Percentiles rank a stretch among this genome's conserved stretches.
These are phyloP conservation scores for Lentinula novae-zelandiae DNA, from an alignment of 1,284 basidiomycete species.

Conservation along the genomic window DNA sequence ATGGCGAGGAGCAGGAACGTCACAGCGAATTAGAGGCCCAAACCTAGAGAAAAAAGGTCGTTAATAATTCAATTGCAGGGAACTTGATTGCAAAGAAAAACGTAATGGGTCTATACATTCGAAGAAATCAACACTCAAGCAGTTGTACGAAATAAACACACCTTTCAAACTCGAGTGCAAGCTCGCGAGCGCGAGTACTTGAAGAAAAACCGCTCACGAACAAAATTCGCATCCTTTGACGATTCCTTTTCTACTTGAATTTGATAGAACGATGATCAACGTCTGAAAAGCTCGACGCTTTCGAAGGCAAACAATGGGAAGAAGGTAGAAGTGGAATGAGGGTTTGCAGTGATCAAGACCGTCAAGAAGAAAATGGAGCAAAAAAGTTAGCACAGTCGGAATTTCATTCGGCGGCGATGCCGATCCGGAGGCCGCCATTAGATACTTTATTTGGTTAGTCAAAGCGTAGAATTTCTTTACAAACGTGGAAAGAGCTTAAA, in stretches of 20 bases:
- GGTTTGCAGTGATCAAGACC: too few species aligned
- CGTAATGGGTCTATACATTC: not conserved
- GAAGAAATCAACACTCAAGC: not conserved
- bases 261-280: too few species aligned
- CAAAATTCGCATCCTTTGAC: constrained; percentile 69
- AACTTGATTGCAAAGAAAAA: constrained; percentile 2
- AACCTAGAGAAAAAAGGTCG: constrained; percentile 40
- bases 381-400: not conserved
- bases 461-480: constrained; percentile 5
- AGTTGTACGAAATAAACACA: constrained; percentile 29
- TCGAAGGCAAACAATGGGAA: too few species aligned
- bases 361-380: not conserved
- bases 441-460: not conserved
- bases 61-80: not conserved
- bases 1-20: constrained; percentile 83
- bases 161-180: constrained; percentile 87
- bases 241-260: not conserved
- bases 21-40: constrained; percentile 79
- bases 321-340: too few species aligned
- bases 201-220: constrained; percentile 85
- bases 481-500: not conserved
- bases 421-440: not conserved
- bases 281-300: too few species aligned
- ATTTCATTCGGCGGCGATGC: not conserved
- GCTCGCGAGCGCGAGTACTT: constrained; percentile 73